A percentile compares a stretch with the other conserved stretches of the same genome.
Conservation (phyloP, 257 asterid genomes). For the Solanum microdontum region DNA sequence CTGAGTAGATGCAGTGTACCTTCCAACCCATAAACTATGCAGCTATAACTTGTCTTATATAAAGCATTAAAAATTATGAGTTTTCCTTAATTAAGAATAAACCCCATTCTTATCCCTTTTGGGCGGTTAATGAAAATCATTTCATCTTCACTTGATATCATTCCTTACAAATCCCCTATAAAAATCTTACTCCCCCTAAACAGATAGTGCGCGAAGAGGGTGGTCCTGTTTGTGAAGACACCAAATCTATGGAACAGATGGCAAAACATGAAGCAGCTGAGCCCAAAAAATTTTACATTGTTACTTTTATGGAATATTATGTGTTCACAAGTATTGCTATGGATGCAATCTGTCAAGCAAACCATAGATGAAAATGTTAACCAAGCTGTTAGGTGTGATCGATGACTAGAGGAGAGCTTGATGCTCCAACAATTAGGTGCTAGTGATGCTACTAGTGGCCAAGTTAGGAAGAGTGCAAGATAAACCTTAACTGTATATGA, state of each 20-base stretch:
- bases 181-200: background rate
- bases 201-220: background rate
- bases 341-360: background rate
- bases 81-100: background rate
- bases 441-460: background rate
- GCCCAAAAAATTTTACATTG: background rate
- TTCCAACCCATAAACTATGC: background rate
- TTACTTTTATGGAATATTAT: background rate
- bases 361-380: background rate
- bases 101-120: background rate
- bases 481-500: background rate
- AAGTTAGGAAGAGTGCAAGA: background rate
- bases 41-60: background rate
- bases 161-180: background rate
- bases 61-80: background rate
- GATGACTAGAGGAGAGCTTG: background rate
- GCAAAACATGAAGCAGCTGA: background rate
- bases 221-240: background rate
- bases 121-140: background rate
- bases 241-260: background rate
- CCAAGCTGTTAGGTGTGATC: background rate
- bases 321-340: background rate
- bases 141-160: background rate
- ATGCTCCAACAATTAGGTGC: background rate
- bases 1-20: background rate